Evolutionary conservation across 2,329 filamentous ascomycete species (phyloP), one percentile per base, ranked within the genome.

Genomic region (Paecilomyces fulvus): DNA sequence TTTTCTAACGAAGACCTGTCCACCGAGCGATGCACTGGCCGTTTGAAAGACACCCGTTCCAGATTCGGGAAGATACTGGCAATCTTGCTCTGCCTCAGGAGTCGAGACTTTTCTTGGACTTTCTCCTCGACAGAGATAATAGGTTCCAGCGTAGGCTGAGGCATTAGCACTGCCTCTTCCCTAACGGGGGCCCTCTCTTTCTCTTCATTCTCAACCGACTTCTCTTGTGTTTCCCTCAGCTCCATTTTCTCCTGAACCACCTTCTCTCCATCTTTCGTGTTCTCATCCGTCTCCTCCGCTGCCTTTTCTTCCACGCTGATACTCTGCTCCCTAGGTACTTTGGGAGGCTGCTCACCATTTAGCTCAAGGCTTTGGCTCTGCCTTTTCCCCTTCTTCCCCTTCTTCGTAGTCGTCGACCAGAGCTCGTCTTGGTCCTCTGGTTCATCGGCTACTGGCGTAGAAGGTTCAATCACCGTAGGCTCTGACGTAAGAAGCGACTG

Each of bases 41-140:
- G 63, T 14, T 65, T 65, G 58, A 68, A 72, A 3, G 62, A 63
- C 12, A 64, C 67, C 50, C 72, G 68, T 56, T 73, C 67, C 25
- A 74, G 60, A 17, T 65, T 62, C 10, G 72, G 72, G 49, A 74
- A 73, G 30, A 74, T 61, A 52, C 59, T 69, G 9, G 66, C 63
- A 55, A 74, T 63, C 50, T 66, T 67, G 59, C 63, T 65, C 57
- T 65, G 61, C 33, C 64, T 64, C 23, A 58, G 56, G 23, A 54
- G 50, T 20, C 55, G 14, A 9, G 52, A 46, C 51, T 65, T 61
- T 28, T 54, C 57, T 54, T 61, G 62, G 23, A 58, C 55, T 55
- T 55, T 53, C 31, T 67, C 48, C 20, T 53, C 37, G 1, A 48
- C 59, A 17, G 37, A 43, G 14, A 43, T 10, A 20, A 43, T 43